These are phyloP conservation scores for Gonium pectorale DNA, from an alignment of 139 green algal genomes.

Conservation along the genomic window DNA sequence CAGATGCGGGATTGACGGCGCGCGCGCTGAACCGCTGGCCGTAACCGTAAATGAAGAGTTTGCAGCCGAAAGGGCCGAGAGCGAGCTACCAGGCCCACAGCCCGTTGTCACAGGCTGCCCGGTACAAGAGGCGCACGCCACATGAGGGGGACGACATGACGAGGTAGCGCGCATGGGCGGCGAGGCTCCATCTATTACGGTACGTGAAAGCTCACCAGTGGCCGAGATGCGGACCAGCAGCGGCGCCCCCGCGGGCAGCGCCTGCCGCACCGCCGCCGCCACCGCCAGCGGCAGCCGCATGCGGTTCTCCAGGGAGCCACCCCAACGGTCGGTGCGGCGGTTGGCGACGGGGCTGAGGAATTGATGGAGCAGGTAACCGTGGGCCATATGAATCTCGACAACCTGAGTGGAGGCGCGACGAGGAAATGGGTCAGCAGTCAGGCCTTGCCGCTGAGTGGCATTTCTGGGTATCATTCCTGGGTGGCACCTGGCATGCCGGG, in stretches of 20 bases:
- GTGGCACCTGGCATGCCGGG: too few relatives aligned
- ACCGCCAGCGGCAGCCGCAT: conserved; percentile 32
- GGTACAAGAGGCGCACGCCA: too few relatives aligned
- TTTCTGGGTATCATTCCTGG: too few relatives aligned
- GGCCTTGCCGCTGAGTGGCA: too few relatives aligned
- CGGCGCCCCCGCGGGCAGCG: background rate
- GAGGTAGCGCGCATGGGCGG: too few relatives aligned
- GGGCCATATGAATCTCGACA: conserved; percentile 65
- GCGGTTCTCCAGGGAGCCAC: conserved; percentile 67
- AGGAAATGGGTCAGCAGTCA: background rate
- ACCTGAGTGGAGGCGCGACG: background rate
- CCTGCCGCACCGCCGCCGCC: conserved; percentile 14
- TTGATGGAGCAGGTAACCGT: conserved; percentile 80
- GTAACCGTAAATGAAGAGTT: too few relatives aligned
- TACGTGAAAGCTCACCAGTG: conserved; percentile 21
- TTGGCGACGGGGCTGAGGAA: conserved; percentile 73
- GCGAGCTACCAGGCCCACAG: background rate
- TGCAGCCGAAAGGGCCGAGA: too few relatives aligned
- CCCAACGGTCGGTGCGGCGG: conserved; percentile 71
- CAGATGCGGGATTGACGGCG: too few relatives aligned
- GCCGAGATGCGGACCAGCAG: conserved; percentile 22
- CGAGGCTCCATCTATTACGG: too few relatives aligned
- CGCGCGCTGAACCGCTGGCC: too few relatives aligned
- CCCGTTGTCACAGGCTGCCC: too few relatives aligned
- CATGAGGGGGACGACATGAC: too few relatives aligned